Evolutionary conservation across 257 asterid genomes (phyloP).

Genomic region (Prunella vulgaris): DNA sequence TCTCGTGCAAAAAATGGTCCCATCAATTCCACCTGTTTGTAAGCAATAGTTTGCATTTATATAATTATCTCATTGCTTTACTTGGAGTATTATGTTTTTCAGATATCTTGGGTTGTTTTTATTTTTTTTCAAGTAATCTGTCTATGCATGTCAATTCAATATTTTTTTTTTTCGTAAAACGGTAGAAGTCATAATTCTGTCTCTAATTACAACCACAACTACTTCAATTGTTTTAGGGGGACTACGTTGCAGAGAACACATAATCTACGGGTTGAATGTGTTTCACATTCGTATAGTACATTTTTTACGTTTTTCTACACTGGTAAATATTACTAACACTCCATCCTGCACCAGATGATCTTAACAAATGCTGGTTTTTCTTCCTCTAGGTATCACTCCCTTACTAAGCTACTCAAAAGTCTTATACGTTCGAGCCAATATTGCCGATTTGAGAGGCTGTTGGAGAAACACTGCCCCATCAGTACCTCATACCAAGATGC

Average conservation of each 20-base stretch:
- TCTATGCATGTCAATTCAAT: conserved; percentile 3
- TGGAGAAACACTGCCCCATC: conserved; percentile 73
- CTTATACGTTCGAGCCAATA: conserved; percentile 50
- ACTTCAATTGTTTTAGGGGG: neutral
- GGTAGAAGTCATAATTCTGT: neutral
- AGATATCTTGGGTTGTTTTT: neutral
- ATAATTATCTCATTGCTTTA: neutral
- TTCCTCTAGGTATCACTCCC: conserved; percentile 60
- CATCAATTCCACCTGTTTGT: conserved; percentile 61
- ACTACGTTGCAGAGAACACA: neutral
- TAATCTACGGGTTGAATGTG: neutral
- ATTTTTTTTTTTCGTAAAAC: too few species aligned
- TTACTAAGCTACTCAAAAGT: conserved; percentile 55
- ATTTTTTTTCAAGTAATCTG: neutral
- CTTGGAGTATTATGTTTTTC: neutral
- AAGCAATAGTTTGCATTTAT: conserved; percentile 31
- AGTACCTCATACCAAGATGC: conserved; percentile 34
- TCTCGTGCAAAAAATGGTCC: conserved; percentile 31
- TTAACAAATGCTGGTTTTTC: conserved; percentile 18
- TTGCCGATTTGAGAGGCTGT: conserved; percentile 54
- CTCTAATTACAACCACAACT: neutral
- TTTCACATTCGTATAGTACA: conserved; percentile 2
- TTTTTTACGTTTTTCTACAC: conserved; percentile 2
- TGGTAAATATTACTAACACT: neutral
- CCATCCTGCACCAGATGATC: too few species aligned